Percentiles rank a stretch among this genome's conserved stretches.
Evolutionary conservation across 805 yeast species (phyloP).

Genomic region (Cyberlindnera nakhonratchasimensis): DNA sequence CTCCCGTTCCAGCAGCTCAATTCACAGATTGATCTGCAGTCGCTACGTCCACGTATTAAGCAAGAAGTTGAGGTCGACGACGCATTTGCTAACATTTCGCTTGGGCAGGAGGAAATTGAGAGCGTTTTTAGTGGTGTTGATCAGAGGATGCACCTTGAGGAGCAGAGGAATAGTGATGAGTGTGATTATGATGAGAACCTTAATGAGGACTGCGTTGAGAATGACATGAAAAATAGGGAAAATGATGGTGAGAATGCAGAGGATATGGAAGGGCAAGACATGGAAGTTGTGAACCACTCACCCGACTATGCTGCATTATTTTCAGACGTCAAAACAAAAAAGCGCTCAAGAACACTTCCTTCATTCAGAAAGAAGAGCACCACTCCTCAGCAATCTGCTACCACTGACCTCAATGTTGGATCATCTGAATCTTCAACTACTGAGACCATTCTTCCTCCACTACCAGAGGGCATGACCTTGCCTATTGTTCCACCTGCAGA

Average conservation of each 20-base stretch:
- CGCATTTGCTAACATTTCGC: neutral
- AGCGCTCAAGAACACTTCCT: slow-evolving; percentile 19
- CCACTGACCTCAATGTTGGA: neutral
- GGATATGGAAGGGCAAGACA: no score
- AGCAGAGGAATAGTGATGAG: neutral
- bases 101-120: neutral
- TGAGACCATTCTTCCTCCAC: slow-evolving; percentile 7
- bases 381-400: neutral
- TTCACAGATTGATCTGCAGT: neutral
- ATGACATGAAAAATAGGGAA: no score
- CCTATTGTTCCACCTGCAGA: slow-evolving; percentile 11
- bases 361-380: slow-evolving; percentile 6
- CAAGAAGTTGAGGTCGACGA: neutral
- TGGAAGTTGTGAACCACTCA: slow-evolving; percentile 19
- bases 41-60: neutral
- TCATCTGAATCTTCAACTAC: neutral
- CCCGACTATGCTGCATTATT: slow-evolving; percentile 33
- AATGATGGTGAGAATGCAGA: neutral
- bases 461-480: slow-evolving; percentile 10
- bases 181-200: neutral
- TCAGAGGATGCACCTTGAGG: neutral
- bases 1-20: neutral
- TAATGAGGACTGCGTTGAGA: no score
- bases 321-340: slow-evolving; percentile 23
- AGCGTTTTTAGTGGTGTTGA: neutral